Conservation (phyloP, 768 basidiomycete genomes). For the Sarcomyxa edulis region DNA sequence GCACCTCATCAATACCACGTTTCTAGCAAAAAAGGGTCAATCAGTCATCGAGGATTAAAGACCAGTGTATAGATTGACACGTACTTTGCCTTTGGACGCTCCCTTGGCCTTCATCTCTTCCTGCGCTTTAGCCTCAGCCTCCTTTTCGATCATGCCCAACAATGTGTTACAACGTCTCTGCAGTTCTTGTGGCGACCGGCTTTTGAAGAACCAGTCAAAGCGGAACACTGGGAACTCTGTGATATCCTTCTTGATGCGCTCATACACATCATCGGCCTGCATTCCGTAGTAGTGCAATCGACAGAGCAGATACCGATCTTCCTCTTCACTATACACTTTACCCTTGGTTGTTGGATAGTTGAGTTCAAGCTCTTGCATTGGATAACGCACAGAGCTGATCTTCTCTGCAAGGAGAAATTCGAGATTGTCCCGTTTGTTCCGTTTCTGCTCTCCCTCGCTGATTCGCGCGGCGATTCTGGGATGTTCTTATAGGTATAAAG, state of each 20-base stretch:
- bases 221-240: constrained; percentile 95
- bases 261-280: constrained; percentile 85
- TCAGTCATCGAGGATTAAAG: constrained; percentile 1
- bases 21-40: constrained; percentile 37
- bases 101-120: constrained; percentile 65
- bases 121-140: constrained; percentile 63
- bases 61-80: constrained; percentile 12
- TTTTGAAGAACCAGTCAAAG: constrained; percentile 99
- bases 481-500: constrained; percentile 70
- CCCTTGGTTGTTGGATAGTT: constrained; percentile 95
- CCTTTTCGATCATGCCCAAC: constrained; percentile 88
- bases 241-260: constrained; percentile 94
- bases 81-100: constrained; percentile 57
- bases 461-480: constrained; percentile 82
- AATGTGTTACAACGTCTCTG: constrained; percentile 85
- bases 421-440: constrained; percentile 78
- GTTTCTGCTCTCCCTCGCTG: constrained; percentile 83
- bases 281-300: constrained; percentile 88
- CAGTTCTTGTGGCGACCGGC: constrained; percentile 84
- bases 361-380: constrained; percentile 96
- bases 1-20: constrained; percentile 66
- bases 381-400: constrained; percentile 77
- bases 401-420: constrained; percentile 77
- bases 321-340: constrained; percentile 95
- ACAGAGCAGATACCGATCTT: constrained; percentile 92